Percentiles rank a stretch among this genome's conserved stretches.
Evolutionary conservation across 179 eudicot species (phyloP).

Genomic region (Sideroxylon spinosum): DNA sequence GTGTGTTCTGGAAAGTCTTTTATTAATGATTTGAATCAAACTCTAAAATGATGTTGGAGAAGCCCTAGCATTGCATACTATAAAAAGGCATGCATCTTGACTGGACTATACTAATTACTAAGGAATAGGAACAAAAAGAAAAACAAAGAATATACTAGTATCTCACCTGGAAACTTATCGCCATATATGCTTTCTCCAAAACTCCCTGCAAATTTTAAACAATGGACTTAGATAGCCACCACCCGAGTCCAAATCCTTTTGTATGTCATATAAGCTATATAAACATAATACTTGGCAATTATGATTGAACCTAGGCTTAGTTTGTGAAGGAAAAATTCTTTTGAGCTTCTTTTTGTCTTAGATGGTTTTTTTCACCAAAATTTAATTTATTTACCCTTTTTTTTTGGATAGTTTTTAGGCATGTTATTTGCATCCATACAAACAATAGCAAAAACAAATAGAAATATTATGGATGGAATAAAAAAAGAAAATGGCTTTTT

Average conservation of each 20-base stretch:
- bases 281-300: too few species aligned
- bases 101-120: not conserved
- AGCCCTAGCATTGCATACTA: constrained; percentile 2
- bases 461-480: too few species aligned
- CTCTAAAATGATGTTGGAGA: constrained; percentile 8
- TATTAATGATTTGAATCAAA: not conserved
- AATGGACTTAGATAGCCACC: not conserved
- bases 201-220: constrained; percentile 47
- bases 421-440: too few species aligned
- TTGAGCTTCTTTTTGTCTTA: too few species aligned
- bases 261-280: too few species aligned
- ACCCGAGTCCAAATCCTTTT: not conserved
- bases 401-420: too few species aligned
- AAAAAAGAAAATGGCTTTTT: too few species aligned
- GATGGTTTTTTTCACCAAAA: too few species aligned
- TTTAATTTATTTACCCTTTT: too few species aligned
- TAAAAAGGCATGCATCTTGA: not conserved
- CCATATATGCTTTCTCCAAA: constrained; percentile 90
- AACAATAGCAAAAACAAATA: too few species aligned
- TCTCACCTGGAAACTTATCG: constrained; percentile 84
- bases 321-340: too few species aligned
- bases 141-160: not conserved
- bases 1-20: not conserved
- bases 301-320: too few species aligned
- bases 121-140: not conserved